Percentiles rank a stretch among this genome's conserved stretches.
These are phyloP conservation scores for Elasticomyces elasticus DNA, from an alignment of 495 filamentous ascomycete species.

Conservation along the genomic window DNA sequence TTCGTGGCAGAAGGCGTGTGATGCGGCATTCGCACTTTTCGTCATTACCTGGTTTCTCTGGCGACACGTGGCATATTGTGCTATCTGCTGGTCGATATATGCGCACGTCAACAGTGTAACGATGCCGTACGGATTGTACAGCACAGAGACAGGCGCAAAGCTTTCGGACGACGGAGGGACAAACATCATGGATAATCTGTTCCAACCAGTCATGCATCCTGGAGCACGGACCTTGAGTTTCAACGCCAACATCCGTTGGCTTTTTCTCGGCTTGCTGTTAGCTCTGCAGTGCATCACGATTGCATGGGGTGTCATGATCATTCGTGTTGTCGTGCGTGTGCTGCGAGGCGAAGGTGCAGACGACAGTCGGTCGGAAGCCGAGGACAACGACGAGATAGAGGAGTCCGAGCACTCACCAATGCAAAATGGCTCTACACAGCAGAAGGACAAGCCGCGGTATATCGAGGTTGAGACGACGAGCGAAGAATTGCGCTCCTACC, in stretches of 20 bases:
- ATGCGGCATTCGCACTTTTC: conserved; percentile 76
- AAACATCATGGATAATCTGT: conserved; percentile 47
- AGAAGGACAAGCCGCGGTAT: conserved; percentile 5
- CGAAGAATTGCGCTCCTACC: not conserved
- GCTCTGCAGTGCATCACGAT: conserved; percentile 70
- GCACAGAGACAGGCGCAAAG: conserved; percentile 38
- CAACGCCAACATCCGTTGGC: conserved; percentile 57
- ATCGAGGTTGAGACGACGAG: conserved; percentile 18
- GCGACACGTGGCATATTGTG: conserved; percentile 70
- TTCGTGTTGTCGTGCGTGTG: conserved; percentile 66
- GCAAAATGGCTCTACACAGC: not conserved
- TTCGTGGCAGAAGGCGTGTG: conserved; percentile 63
- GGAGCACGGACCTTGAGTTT: conserved; percentile 62
- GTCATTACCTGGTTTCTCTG: conserved; percentile 75
- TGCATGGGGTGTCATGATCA: conserved; percentile 84
- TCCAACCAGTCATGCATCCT: conserved; percentile 59
- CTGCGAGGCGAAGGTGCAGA: conserved; percentile 69
- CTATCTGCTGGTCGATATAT: conserved; percentile 71
- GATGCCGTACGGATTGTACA: conserved; percentile 64
- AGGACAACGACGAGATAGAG: conserved; percentile 48
- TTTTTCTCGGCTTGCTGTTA: conserved; percentile 66
- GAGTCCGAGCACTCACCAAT: conserved; percentile 2
- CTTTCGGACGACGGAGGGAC: conserved; percentile 47
- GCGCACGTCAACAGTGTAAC: conserved; percentile 47
- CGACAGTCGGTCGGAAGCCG: conserved; percentile 79